These are phyloP conservation scores for Rugosomyces carneus DNA, from an alignment of 1,284 basidiomycete genomes.

Conservation along the genomic window DNA sequence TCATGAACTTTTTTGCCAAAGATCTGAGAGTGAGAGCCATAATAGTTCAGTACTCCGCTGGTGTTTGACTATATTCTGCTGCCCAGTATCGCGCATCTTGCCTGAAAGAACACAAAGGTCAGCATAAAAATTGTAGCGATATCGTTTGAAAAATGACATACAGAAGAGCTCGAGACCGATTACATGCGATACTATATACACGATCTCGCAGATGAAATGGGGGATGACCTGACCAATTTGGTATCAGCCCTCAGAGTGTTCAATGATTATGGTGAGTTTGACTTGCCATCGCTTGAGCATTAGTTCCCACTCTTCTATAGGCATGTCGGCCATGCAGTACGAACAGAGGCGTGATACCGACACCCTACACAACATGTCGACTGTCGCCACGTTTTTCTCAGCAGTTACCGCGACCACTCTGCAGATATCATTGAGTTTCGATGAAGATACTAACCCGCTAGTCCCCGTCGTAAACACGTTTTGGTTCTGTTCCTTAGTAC, in stretches of 20 bases:
- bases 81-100: conserved; percentile 14
- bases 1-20: conserved; percentile 8
- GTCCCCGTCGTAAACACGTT: conserved; percentile 43
- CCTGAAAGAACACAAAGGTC: conserved; percentile 6
- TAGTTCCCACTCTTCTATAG: conserved; percentile 22
- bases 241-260: conserved; percentile 9
- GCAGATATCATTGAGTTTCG: conserved; percentile 38
- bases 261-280: conserved; percentile 12
- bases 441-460: not conserved
- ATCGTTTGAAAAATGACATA: not conserved
- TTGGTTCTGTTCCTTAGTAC: conserved; percentile 56
- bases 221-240: conserved; percentile 8
- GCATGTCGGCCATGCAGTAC: conserved; percentile 55
- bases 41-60: not conserved
- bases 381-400: conserved; percentile 44
- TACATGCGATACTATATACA: conserved; percentile 12
- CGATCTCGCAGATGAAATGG: conserved; percentile 10
- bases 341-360: conserved; percentile 49
- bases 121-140: not conserved
- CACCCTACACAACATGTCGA: conserved; percentile 48
- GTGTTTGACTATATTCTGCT: not conserved
- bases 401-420: conserved; percentile 37
- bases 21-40: conserved; percentile 8
- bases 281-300: not conserved
- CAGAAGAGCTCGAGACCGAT: conserved; percentile 1